Base-by-base conservation (phyloP, 2,329 filamentous ascomycete species). In the Pyrenochaeta sp. region DNA sequence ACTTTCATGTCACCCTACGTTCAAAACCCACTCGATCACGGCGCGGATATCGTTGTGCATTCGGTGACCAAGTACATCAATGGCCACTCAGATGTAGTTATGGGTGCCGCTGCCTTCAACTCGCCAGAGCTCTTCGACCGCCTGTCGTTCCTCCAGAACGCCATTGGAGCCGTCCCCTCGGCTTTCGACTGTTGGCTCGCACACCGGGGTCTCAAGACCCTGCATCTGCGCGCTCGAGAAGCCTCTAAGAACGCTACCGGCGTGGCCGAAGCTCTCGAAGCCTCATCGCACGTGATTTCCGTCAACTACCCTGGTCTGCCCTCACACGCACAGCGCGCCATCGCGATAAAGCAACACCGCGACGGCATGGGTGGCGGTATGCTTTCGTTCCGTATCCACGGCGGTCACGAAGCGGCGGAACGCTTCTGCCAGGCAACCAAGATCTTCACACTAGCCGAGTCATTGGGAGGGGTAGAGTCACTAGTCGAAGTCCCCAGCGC, bases 31-130 rank as follows among this genome's bases (percentile, higher is more conserved):
- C 88, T 99, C 54, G 90, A 96, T 75, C 92, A 94, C 76, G 95
- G 95, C 69, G 95, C 95, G 68, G 95, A 99, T 79, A 93, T 98
- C 65, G 94, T 98, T 67, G 91, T 98, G 43, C 94, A 98, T 85
- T 93, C 90, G 54, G 95, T 99, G 54, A 99, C 95, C 44, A 99
- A 99, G 82, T 99, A 98, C 82, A 98, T 99, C 83, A 98, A 98
- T 78, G 95, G 95, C 50, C 95, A 99, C 83, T 88, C 85, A 1
- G 95, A 99, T 78, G 95, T 99, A 8, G 89, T 98, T 71, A 99
- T 99, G 95, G 95, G 95, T 66, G 91, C 95, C 30, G 94, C 93
- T 46, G 95, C 95, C 50, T 96, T 96, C 86, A 98, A 97, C 85
- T 91, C 90, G 30, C 88, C 92, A 55, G 85, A 88, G 19, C 84